Base-by-base conservation (phyloP, 2,329 filamentous ascomycete species). In the Septoria petroselini region DNA sequence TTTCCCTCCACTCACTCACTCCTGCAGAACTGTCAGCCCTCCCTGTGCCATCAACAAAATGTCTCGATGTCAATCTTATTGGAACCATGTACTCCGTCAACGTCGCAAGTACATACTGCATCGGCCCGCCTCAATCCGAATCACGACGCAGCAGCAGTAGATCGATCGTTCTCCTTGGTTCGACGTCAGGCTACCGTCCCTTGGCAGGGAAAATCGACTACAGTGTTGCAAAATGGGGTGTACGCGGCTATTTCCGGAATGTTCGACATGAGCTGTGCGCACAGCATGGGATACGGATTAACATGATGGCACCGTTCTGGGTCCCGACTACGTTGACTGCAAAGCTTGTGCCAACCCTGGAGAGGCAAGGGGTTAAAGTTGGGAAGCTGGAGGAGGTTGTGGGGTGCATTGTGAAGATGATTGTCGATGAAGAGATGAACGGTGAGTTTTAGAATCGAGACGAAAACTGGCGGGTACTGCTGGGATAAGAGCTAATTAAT, bases 51-150 rank as follows among this genome's bases (percentile, higher is more conserved):
- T 3, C 7, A 35, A 35, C 17, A 6, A 12, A 4, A 12, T 45
- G 41, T 18, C n/a, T 61, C 21, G 52, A 56, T 27, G 57, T 54
- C 21, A 60, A 65, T 37, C 31, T 58, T 11, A 48, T 63, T 18
- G 61, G 58, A 7, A 41, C 56, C 0, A 58, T 66, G 0, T 63
- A 62, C 41, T 62, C 61, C 3, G 47, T 56, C 15, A 59, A 62
- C 42, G 53, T 71, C 14, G 73, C 73, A 54, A 52, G 67, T 73
- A 61, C 75, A 70, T 60, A 59, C 50, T 57, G 38, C 21, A 40
- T 40, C 18, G 23, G n/a, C n/a, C n/a, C n/a, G n/a, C n/a, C n/a
- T n/a, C n/a, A n/a, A n/a, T n/a, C n/a, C n/a, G n/a, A n/a, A 12
- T 19, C 5, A 14, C 7, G 19, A 7, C n/a, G 18, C 38, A 23